These are phyloP conservation scores for Podila horticola DNA, from an alignment of 192 early-diverging fungal species.

Conservation along the genomic window DNA sequence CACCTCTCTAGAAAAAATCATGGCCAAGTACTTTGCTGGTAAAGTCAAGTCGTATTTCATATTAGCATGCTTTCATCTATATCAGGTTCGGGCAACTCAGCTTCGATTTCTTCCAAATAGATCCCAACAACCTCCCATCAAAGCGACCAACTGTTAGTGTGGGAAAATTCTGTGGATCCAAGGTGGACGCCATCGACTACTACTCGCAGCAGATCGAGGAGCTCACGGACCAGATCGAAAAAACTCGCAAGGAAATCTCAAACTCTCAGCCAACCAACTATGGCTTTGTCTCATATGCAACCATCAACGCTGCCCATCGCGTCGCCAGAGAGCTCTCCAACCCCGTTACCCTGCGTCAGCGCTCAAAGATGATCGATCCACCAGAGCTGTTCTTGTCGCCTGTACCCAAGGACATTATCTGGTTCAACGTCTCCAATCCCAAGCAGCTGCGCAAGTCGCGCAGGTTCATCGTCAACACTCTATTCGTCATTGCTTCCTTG, in stretches of 20 bases:
- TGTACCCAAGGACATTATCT: conserved; percentile 81
- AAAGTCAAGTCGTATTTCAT: neutral
- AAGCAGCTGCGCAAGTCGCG: conserved; percentile 57
- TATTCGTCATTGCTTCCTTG: conserved; percentile 69
- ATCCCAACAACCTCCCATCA: conserved; percentile 37
- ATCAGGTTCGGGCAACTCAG: neutral
- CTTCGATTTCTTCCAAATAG: neutral
- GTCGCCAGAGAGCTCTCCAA: conserved; percentile 56
- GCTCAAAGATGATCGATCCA: conserved; percentile 33
- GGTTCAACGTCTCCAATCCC: conserved; percentile 73
- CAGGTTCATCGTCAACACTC: conserved; percentile 48
- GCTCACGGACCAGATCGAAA: conserved; percentile 64
- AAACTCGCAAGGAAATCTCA: conserved; percentile 55
- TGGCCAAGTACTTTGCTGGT: conserved; percentile 66
- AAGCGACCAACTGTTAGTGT: conserved; percentile 56
- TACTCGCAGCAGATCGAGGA: conserved; percentile 71
- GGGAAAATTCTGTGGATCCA: conserved; percentile 52
- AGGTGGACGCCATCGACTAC: conserved; percentile 78
- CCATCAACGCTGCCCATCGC: conserved; percentile 59
- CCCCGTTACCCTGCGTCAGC: conserved; percentile 6
- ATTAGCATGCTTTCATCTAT: neutral
- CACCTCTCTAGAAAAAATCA: conserved; percentile 69
- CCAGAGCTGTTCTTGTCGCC: conserved; percentile 66
- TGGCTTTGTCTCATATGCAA: conserved; percentile 75
- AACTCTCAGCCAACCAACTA: conserved; percentile 70